Evolutionary conservation across 2,329 filamentous ascomycete genomes (phyloP), one percentile per base, ranked within the genome.

Genomic region (Fusarium illudens): DNA sequence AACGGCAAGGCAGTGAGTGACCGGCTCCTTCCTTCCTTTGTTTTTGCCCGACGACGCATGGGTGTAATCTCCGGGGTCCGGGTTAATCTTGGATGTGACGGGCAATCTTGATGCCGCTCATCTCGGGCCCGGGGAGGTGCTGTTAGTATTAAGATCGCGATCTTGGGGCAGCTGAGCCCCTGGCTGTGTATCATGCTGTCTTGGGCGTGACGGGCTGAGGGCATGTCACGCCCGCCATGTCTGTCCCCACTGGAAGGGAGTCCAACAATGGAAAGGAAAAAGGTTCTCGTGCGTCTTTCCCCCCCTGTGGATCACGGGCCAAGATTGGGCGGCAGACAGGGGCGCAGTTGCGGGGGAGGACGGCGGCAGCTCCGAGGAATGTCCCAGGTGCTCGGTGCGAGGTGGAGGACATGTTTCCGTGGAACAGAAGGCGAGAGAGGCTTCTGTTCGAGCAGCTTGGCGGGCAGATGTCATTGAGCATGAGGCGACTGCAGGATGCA

Each of bases 121-220:
- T 39, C 32, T 29, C 8, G 25, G 27, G 39, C 19, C 15, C 25
- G 37, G 42, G 22, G 27, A 20, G 12, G 25, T 32, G 33, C 15
- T 48, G 22, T 58, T 22, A 34, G 65, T 39, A 68, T 57, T 37
- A 54, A 36, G 48, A 68, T 68, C 56, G 60, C 56, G 56, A 68
- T 68, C 42, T 65, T 36, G 37, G 61, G 29, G 52, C 65, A 68
- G 65, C 39, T 68, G 65, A 68, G 56, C 52, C 19, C 27, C 42
- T 56, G 55, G 29, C 36, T 39, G 19, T 57, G 64, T 46, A 64
- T 68, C 65, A 68, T 62, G 42, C 29, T 68, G 50, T 27, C 42
- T 39, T 58, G 22, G 36, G 48, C 61, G 65, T 68, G 65, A 68
- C 56, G 53, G 54, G 20, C 56, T 55, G 49, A 33, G 51, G 57